Conservation (phyloP, 768 basidiomycete species). For the Tulasnella sp. region DNA sequence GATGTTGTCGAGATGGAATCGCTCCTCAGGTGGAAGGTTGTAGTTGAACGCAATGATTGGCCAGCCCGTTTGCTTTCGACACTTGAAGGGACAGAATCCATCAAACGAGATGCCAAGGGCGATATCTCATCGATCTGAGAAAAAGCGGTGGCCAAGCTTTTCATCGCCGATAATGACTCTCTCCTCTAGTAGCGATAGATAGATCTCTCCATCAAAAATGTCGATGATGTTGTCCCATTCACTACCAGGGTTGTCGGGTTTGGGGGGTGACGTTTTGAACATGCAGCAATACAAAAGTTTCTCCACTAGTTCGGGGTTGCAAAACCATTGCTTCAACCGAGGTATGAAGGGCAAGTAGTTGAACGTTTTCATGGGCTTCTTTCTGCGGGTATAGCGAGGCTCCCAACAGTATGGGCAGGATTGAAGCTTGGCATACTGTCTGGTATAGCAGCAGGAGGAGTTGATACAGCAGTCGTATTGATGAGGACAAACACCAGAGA, state of each 20-base stretch:
- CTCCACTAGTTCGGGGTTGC: conserved; percentile 31
- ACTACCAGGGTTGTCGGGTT: background rate
- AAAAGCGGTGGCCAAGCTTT: conserved; percentile 35
- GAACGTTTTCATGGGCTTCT: conserved; percentile 35
- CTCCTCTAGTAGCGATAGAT: conserved; percentile 32
- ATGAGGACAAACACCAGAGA: conserved; percentile 30
- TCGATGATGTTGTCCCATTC: conserved; percentile 34
- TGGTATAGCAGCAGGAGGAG: conserved; percentile 42
- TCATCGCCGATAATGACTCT: conserved; percentile 36
- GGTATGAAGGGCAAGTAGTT: conserved; percentile 43
- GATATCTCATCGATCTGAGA: conserved; percentile 41
- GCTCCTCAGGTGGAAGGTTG: conserved; percentile 43
- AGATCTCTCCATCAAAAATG: conserved; percentile 40
- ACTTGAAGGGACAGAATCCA: conserved; percentile 43
- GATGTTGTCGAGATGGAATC: conserved; percentile 39
- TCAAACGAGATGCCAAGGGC: conserved; percentile 45
- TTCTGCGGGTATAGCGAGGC: conserved; percentile 31
- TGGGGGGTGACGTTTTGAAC: conserved; percentile 28
- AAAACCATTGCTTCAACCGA: conserved; percentile 36
- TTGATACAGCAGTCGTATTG: conserved; percentile 43
- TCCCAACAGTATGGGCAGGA: conserved; percentile 41
- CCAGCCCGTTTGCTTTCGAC: conserved; percentile 38
- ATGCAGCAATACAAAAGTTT: conserved; percentile 36
- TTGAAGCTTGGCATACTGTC: conserved; percentile 33
- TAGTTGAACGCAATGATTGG: conserved; percentile 44